These are phyloP conservation scores for Quercus bicolor DNA, from an alignment of 306 rosid genomes.

Conservation along the genomic window DNA sequence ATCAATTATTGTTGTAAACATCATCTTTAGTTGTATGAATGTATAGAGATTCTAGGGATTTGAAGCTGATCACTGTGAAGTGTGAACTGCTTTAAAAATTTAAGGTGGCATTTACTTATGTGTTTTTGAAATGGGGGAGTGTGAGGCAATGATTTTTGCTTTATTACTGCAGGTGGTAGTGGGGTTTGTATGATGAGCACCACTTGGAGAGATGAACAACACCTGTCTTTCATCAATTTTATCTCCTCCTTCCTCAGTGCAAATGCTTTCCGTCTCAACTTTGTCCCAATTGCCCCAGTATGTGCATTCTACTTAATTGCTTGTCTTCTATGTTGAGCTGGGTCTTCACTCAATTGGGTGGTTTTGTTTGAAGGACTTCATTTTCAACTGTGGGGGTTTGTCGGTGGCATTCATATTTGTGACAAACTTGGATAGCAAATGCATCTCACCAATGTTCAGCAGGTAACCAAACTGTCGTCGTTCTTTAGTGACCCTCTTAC, in stretches of 20 bases:
- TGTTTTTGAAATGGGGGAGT: background rate
- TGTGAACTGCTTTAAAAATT: too few species aligned
- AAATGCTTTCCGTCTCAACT: constrained; percentile 69
- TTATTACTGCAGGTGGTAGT: constrained; percentile 33
- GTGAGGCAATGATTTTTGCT: background rate
- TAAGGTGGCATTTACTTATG: background rate
- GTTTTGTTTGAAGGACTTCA: constrained; percentile 61
- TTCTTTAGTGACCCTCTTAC: constrained; percentile 3
- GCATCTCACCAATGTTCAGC: constrained; percentile 43
- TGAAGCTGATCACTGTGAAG: background rate
- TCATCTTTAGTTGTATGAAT: background rate
- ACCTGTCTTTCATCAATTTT: constrained; percentile 62
- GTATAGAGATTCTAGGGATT: background rate
- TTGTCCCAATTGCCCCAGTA: constrained; percentile 73
- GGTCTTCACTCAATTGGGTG: constrained; percentile 15
- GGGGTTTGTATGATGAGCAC: constrained; percentile 89
- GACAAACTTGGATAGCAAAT: constrained; percentile 57
- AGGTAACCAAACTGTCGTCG: constrained; percentile 40
- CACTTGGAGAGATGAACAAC: constrained; percentile 75
- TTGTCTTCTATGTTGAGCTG: background rate
- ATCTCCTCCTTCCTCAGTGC: constrained; percentile 64
- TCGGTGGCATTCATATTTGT: constrained; percentile 79
- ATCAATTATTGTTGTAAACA: background rate
- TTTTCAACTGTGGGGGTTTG: constrained; percentile 87
- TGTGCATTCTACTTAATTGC: background rate